Base-by-base conservation (phyloP, 1,284 basidiomycete genomes). In the Meripilus lineatus region DNA sequence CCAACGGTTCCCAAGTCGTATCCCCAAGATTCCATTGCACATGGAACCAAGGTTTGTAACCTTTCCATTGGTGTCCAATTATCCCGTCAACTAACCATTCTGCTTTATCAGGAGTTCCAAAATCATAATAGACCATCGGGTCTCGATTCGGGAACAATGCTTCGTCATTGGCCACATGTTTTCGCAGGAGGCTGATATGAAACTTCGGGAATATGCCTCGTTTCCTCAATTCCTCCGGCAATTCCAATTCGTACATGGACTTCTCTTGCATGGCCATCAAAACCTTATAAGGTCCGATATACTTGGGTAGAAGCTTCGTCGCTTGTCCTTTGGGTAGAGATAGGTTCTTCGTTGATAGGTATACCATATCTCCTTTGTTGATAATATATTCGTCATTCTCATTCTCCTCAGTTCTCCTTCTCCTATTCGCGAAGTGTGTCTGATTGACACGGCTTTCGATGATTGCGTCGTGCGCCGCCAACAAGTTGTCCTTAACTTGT, bases 11-110 rank as follows among this genome's bases (percentile, higher is more conserved):
- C n/a, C n/a, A n/a, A n/a, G n/a, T n/a, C n/a, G n/a, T n/a, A n/a
- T n/a, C n/a, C n/a, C n/a, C n/a, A n/a, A n/a, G n/a, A n/a, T 51
- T 54, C 63, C 67, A 72, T 14, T 46, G 34, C 0, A 71, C 50
- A 14, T 65, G 46, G 42, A 69, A 70, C 3, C 54, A 11, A 0
- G 61, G 33, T 0, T 45, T 30, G 1, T 38, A 32, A 0, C 57
- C 59, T 17, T 51, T 46, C n/a, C 66, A 63, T 1, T 44, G 21
- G 42, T 71, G 68, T 0, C 48, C 30, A 0, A n/a, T n/a, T n/a
- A n/a, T n/a, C n/a, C n/a, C n/a, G n/a, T n/a, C n/a, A n/a, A n/a
- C n/a, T n/a, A n/a, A n/a, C n/a, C n/a, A n/a, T n/a, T n/a, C n/a
- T n/a, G n/a, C n/a, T n/a, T n/a, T n/a, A n/a, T n/a, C n/a, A n/a